Percentiles rank a stretch among this genome's conserved stretches.
These are phyloP conservation scores for Parafenestella ontariensis DNA, from an alignment of 2,329 filamentous ascomycete genomes.

Conservation along the genomic window DNA sequence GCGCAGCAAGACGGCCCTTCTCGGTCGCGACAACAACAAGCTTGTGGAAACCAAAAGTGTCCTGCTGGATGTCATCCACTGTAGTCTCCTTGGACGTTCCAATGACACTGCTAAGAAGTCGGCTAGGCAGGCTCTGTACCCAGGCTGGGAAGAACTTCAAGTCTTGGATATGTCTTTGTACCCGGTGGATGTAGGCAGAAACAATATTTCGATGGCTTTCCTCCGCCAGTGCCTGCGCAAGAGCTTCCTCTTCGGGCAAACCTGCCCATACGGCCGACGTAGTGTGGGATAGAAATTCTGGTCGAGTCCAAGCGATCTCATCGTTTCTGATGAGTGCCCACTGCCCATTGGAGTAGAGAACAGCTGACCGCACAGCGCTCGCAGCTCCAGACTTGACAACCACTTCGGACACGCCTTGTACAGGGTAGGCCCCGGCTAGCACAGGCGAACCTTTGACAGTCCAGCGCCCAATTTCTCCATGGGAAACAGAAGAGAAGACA, in stretches of 20 bases:
- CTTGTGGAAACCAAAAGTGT: slow-evolving; percentile 90
- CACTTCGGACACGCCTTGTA: slow-evolving; percentile 82
- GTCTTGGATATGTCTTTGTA: slow-evolving; percentile 81
- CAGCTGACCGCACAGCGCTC: slow-evolving; percentile 79
- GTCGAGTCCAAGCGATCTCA: slow-evolving; percentile 77
- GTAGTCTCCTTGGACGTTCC: slow-evolving; percentile 66
- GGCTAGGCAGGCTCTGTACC: slow-evolving; percentile 71
- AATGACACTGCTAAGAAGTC: slow-evolving; percentile 64
- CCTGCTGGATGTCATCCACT: slow-evolving; percentile 62
- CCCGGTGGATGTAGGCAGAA: slow-evolving; percentile 84
- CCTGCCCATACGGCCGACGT: slow-evolving; percentile 83
- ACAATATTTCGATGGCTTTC: slow-evolving; percentile 84
- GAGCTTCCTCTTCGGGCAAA: slow-evolving; percentile 72
- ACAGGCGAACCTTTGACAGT: slow-evolving; percentile 57
- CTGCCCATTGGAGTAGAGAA: slow-evolving; percentile 70
- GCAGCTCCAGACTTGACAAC: slow-evolving; percentile 71
- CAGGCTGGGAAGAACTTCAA: slow-evolving; percentile 78
- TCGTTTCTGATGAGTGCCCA: slow-evolving; percentile 88
- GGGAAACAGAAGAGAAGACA: slow-evolving; percentile 77
- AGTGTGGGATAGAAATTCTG: slow-evolving; percentile 82
- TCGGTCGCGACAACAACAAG: slow-evolving; percentile 80
- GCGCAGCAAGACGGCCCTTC: slow-evolving; percentile 78
- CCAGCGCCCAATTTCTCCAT: slow-evolving; percentile 80
- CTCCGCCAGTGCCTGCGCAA: slow-evolving; percentile 81
- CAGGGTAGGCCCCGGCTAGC: slow-evolving; percentile 49